phyloP scores from a whole-genome alignment of 768 basidiomycete genomes.

The Pleurotus tuoliensis region DNA sequence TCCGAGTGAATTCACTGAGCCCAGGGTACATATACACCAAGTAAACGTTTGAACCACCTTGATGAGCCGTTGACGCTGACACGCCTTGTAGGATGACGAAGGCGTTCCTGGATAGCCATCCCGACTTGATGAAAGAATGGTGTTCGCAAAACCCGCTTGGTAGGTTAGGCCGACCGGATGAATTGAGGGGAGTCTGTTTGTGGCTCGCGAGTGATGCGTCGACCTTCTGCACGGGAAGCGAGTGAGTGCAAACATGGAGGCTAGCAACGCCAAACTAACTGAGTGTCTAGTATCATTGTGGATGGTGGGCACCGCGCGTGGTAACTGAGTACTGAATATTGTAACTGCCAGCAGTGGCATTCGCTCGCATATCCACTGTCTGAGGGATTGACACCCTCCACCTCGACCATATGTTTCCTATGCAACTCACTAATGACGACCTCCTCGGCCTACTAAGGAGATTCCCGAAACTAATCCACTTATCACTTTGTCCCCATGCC shows the following conservation, averaged over 20 bases:
- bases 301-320: slow-evolving; percentile 40
- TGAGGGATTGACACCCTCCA: too few relatives aligned
- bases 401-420: too few relatives aligned
- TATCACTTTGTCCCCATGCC: too few relatives aligned
- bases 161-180: slow-evolving; percentile 62
- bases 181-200: slow-evolving; percentile 60
- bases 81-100: slow-evolving; percentile 50
- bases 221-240: slow-evolving; percentile 72
- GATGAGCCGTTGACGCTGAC: neutral
- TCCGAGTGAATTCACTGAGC: slow-evolving; percentile 69
- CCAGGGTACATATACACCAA: slow-evolving; percentile 71
- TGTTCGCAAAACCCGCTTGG: slow-evolving; percentile 58
- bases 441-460: too few relatives aligned
- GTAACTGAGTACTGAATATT: slow-evolving; percentile 17
- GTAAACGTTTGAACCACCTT: slow-evolving; percentile 26
- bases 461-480: too few relatives aligned
- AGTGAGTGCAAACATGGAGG: slow-evolving; percentile 26
- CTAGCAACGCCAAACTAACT: neutral
- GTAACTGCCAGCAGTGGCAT: too few relatives aligned
- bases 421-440: too few relatives aligned
- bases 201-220: slow-evolving; percentile 72
- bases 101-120: slow-evolving; percentile 50
- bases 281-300: slow-evolving; percentile 25
- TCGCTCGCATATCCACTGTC: too few relatives aligned
- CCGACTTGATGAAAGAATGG: slow-evolving; percentile 54